These are phyloP conservation scores for Trichoderma sp. DNA, from an alignment of 2,329 filamentous ascomycete species.

Conservation along the genomic window DNA sequence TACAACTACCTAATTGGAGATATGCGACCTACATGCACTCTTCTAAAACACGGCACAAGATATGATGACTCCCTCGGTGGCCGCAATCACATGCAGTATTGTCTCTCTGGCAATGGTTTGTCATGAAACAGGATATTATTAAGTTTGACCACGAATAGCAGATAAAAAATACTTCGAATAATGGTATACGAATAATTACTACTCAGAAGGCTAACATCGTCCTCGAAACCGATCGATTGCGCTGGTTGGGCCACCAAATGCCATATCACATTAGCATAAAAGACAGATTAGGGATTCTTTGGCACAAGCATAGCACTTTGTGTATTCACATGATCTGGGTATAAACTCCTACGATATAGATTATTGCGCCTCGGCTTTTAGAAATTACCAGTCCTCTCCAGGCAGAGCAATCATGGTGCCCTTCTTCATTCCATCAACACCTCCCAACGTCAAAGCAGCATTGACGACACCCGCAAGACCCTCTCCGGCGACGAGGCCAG, in stretches of 20 bases:
- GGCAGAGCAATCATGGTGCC: constrained; percentile 26
- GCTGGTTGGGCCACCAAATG: neutral
- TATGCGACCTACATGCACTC: neutral
- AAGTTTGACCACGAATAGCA: neutral
- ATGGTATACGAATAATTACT: neutral
- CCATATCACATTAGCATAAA: neutral
- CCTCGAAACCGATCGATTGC: neutral
- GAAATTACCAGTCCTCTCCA: constrained; percentile 22
- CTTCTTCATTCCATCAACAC: constrained; percentile 31
- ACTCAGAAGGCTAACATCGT: neutral
- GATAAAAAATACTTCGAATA: neutral
- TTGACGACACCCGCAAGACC: constrained; percentile 64
- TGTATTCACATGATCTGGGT: neutral
- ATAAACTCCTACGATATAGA: neutral
- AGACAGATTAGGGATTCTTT: neutral
- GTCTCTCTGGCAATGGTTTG: neutral
- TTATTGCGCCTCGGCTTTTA: neutral
- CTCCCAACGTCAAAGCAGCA: constrained; percentile 46
- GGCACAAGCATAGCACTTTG: neutral
- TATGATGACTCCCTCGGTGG: neutral
- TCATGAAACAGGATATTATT: neutral
- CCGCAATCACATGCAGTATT: neutral
- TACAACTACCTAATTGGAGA: neutral
- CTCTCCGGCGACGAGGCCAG: constrained; percentile 63
- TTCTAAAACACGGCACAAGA: neutral